Evolutionary conservation across 2,329 filamentous ascomycete species (phyloP).

Genomic region (Coniochaeta sp.): DNA sequence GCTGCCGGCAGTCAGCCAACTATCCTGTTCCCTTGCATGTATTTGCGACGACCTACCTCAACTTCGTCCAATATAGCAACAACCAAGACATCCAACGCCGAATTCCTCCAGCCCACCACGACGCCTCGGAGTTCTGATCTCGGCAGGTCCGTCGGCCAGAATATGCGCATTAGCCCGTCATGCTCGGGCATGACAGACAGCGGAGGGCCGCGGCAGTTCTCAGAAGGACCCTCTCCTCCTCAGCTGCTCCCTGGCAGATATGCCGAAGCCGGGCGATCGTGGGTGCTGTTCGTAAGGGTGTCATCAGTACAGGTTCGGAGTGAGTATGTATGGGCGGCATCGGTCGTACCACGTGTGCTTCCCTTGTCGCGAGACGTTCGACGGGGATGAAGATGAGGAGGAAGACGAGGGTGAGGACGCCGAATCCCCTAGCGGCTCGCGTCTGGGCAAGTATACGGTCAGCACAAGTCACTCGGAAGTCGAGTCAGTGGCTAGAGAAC

Average conservation of each 20-base stretch:
- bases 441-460: constrained; percentile 42
- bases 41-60: constrained; percentile 73
- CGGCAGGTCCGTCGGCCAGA: constrained; percentile 88
- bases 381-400: constrained; percentile 78
- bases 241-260: constrained; percentile 93
- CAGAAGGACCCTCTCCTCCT: constrained; percentile 92
- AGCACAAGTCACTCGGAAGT: neutral
- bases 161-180: constrained; percentile 94
- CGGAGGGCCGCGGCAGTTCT: constrained; percentile 23
- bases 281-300: constrained; percentile 58
- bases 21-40: too few species aligned
- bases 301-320: constrained; percentile 15
- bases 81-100: constrained; percentile 81
- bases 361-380: constrained; percentile 71
- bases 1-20: constrained; percentile 34
- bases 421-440: constrained; percentile 79
- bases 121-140: constrained; percentile 70
- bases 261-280: constrained; percentile 66
- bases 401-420: constrained; percentile 76
- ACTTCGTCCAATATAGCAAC: constrained; percentile 85
- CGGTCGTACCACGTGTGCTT: constrained; percentile 67
- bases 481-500: neutral
- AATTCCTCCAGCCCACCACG: constrained; percentile 94
- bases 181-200: constrained; percentile 56
- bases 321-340: constrained; percentile 6